A percentile compares a stretch with the other conserved stretches of the same genome.
These are phyloP conservation scores for Pulicaria dysenterica DNA, from an alignment of 129 eudicot genomes.

Conservation along the genomic window DNA sequence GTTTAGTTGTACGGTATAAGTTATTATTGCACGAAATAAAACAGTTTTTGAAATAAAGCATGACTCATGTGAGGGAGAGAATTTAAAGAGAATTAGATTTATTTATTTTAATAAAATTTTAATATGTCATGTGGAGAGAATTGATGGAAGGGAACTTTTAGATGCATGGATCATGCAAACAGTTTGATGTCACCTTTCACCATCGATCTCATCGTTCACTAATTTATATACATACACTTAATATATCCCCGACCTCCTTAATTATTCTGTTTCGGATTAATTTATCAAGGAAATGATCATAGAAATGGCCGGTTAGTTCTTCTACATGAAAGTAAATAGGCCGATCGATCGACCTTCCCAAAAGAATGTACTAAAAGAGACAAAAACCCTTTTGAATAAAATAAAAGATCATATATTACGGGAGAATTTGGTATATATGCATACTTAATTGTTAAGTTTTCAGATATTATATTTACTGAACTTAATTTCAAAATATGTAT, in stretches of 20 bases:
- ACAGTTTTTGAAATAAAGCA: slow-evolving; percentile 3
- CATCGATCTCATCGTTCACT: neutral
- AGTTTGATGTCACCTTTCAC: slow-evolving; percentile 33
- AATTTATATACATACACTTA: slow-evolving; percentile 22
- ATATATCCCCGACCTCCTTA: slow-evolving; percentile 1
- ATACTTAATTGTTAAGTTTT: too few relatives aligned
- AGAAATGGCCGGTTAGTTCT: too few relatives aligned
- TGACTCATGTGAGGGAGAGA: slow-evolving; percentile 20
- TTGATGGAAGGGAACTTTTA: slow-evolving; percentile 8
- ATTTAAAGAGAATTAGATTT: slow-evolving; percentile 10
- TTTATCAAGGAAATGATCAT: too few relatives aligned
- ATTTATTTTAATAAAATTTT: neutral
- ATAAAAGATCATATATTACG: too few relatives aligned
- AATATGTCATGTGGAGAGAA: slow-evolving; percentile 31
- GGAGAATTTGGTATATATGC: too few relatives aligned
- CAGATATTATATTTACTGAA: too few relatives aligned
- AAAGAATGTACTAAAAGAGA: too few relatives aligned
- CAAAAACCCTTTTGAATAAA: too few relatives aligned
- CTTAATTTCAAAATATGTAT: too few relatives aligned
- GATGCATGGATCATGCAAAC: slow-evolving; percentile 52
- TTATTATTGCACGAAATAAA: slow-evolving; percentile 2
- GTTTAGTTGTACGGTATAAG: neutral
- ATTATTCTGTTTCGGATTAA: neutral
- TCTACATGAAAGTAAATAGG: too few relatives aligned
- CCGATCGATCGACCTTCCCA: too few relatives aligned